Evolutionary conservation across 345 rosid genomes (phyloP).

Genomic region (Gossypium arboreum): DNA sequence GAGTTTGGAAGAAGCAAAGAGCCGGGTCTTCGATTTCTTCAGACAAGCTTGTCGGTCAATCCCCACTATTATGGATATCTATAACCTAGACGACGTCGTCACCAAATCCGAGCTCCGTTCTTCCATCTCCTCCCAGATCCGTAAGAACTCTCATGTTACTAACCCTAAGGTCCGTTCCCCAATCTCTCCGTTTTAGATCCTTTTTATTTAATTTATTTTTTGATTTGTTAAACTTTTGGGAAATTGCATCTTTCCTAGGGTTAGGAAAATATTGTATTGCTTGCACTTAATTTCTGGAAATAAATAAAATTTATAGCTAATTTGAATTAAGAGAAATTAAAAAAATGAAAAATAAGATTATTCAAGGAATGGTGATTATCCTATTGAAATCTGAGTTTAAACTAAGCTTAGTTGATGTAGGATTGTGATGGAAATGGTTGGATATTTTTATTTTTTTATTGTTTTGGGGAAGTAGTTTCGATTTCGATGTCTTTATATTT

Average conservation of each 20-base stretch:
- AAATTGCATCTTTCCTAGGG: neutral
- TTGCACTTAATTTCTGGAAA: neutral
- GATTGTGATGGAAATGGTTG: neutral
- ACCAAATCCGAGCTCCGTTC: slow-evolving; percentile 74
- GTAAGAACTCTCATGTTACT: slow-evolving; percentile 66
- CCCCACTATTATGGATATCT: slow-evolving; percentile 75
- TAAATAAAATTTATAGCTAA: neutral
- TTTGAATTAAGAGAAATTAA: neutral
- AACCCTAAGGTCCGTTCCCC: slow-evolving; percentile 62
- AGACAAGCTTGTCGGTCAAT: slow-evolving; percentile 74
- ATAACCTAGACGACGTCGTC: slow-evolving; percentile 84
- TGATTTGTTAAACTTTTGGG: neutral
- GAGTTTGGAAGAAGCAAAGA: slow-evolving; percentile 75
- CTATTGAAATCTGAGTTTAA: neutral
- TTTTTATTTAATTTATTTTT: neutral
- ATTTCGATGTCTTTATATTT: neutral
- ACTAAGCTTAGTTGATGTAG: neutral
- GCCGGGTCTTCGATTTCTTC: slow-evolving; percentile 77
- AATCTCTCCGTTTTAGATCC: neutral
- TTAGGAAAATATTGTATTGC: neutral
- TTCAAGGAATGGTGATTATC: neutral
- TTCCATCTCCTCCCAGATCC: slow-evolving; percentile 77
- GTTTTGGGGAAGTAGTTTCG: neutral
- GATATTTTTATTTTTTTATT: neutral
- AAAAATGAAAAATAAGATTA: neutral